A percentile compares a stretch with the other conserved stretches of the same genome.
Conservation (phyloP, 2,329 filamentous ascomycete species). For the Oidium heveae region DNA sequence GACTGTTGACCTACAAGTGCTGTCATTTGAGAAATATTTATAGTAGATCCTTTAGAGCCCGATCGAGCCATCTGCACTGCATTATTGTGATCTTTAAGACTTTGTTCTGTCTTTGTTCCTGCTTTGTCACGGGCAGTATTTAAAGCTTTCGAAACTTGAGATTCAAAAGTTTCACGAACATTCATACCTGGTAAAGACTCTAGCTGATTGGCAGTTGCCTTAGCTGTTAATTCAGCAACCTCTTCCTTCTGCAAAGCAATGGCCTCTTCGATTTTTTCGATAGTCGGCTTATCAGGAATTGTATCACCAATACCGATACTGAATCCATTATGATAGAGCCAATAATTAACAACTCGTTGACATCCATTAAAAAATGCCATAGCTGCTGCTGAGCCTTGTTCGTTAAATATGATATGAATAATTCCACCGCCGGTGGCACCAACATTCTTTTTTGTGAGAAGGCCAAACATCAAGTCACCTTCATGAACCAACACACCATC, state of each 20-base stretch:
- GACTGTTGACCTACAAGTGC: conserved; percentile 94
- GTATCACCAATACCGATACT: conserved; percentile 98
- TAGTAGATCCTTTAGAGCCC: conserved; percentile 93
- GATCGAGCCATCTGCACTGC: conserved; percentile 90
- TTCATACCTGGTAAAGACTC: conserved; percentile 97
- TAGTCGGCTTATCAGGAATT: conserved; percentile 68
- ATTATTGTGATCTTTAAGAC: conserved; percentile 88
- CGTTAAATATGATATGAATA: conserved; percentile 89
- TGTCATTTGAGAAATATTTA: conserved; percentile 99
- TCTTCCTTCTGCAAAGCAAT: conserved; percentile 62
- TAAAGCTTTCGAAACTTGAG: conserved; percentile 77
- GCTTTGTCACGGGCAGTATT: conserved; percentile 94
- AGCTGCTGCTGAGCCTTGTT: conserved; percentile 61
- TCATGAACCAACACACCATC: conserved; percentile 61
- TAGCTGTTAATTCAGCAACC: conserved; percentile 47
- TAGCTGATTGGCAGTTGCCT: conserved; percentile 64
- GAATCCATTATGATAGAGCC: conserved; percentile 87
- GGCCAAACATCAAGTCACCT: conserved; percentile 72
- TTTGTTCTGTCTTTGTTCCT: conserved; percentile 74
- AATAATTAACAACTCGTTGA: conserved; percentile 88
- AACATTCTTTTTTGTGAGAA: conserved; percentile 81
- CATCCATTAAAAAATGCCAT: conserved; percentile 92
- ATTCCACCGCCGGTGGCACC: conserved; percentile 79
- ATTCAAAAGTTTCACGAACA: conserved; percentile 92
- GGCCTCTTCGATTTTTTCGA: conserved; percentile 58